phyloP scores from a whole-genome alignment of 2,329 filamentous ascomycete species.

The Colletotrichum lentis region DNA sequence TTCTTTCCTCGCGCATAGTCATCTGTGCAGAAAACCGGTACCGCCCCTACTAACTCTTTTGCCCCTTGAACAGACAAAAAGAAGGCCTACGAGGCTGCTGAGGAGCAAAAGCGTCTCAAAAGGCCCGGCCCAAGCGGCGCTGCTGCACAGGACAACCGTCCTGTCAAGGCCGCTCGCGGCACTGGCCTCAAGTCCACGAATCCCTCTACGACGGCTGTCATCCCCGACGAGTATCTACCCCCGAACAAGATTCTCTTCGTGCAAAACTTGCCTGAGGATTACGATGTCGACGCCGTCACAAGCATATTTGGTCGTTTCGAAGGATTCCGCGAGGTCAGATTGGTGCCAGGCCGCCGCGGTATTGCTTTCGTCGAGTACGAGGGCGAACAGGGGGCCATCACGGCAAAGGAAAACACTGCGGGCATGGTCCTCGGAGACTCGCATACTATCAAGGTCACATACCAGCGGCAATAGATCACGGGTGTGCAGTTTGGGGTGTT shows the following conservation, averaged over 20 bases:
- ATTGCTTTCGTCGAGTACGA: slow-evolving; percentile 99
- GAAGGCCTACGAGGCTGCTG: slow-evolving; percentile 81
- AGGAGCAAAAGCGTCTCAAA: slow-evolving; percentile 80
- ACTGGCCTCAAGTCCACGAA: slow-evolving; percentile 80
- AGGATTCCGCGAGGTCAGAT: slow-evolving; percentile 90
- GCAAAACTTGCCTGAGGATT: slow-evolving; percentile 88
- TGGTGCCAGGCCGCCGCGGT: slow-evolving; percentile 84
- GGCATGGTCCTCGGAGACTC: slow-evolving; percentile 77
- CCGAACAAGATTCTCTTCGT: slow-evolving; percentile 97
- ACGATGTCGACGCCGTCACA: slow-evolving; percentile 80
- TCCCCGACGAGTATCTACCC: slow-evolving; percentile 97
- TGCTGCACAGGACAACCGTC: slow-evolving; percentile 60
- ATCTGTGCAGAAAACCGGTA: not conserved
- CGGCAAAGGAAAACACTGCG: slow-evolving; percentile 90
- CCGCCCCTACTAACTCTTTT: slow-evolving; percentile 7
- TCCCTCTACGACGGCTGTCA: slow-evolving; percentile 71
- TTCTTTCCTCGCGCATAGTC: not conserved
- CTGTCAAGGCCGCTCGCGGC: slow-evolving; percentile 74
- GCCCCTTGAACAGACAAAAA: slow-evolving; percentile 64
- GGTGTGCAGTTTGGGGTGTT: no score
- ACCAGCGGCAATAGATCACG: slow-evolving; percentile 78
- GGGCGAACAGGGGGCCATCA: slow-evolving; percentile 85
- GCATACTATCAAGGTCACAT: slow-evolving; percentile 91
- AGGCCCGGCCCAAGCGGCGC: slow-evolving; percentile 57
- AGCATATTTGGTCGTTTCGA: slow-evolving; percentile 88